A percentile compares a stretch with the other conserved stretches of the same genome.
Evolutionary conservation across 176 grass and related monocot species (phyloP).

Genomic region (Luzula sylvatica): DNA sequence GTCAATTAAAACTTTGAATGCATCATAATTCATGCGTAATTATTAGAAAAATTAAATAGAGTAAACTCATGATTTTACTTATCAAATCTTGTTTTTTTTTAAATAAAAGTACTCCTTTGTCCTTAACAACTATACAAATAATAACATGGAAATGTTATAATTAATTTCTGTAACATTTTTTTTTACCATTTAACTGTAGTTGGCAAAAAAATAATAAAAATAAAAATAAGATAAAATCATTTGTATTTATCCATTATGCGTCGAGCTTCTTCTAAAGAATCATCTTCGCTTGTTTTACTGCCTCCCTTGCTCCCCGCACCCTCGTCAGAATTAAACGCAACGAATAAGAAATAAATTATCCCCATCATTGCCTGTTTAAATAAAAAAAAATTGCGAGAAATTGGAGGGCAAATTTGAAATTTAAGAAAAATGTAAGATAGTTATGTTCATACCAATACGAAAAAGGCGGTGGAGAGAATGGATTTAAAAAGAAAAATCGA

Average conservation of each 20-base stretch:
- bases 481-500: conserved; percentile 72
- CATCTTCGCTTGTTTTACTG: conserved; percentile 29
- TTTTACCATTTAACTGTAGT: background rate
- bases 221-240: conserved; percentile 9
- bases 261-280: conserved; percentile 61
- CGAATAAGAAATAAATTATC: conserved; percentile 69
- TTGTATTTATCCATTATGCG: conserved; percentile 99
- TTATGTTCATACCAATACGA: conserved; percentile 6
- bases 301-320: conserved; percentile 23
- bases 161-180: background rate
- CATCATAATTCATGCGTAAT: too few relatives aligned
- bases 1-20: too few relatives aligned
- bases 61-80: too few relatives aligned
- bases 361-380: conserved; percentile 67
- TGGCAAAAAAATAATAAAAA: background rate
- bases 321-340: conserved; percentile 65
- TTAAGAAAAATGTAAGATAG: too few relatives aligned
- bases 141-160: too few relatives aligned
- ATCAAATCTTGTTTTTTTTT: too few relatives aligned
- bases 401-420: too few relatives aligned
- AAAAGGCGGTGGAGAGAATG: conserved; percentile 65
- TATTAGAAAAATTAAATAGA: too few relatives aligned
- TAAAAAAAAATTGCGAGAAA: too few relatives aligned
- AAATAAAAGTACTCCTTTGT: too few relatives aligned
- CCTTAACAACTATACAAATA: too few relatives aligned